Evolutionary conservation across 495 filamentous ascomycete species (phyloP).

Genomic region (Tuber aestivum): DNA sequence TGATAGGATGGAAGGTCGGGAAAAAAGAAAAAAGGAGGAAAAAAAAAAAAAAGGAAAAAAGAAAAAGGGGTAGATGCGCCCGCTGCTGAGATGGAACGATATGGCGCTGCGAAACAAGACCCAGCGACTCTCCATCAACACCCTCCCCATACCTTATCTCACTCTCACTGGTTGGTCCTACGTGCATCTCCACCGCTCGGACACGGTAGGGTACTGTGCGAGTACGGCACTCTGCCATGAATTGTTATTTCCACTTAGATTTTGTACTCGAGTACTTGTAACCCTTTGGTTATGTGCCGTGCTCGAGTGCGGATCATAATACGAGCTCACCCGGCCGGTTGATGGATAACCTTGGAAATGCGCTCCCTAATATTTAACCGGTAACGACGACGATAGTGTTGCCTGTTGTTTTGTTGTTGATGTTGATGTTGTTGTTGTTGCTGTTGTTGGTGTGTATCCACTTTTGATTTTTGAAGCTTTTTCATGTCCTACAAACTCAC

Average conservation of each 20-base stretch:
- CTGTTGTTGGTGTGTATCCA: background rate
- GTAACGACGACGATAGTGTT: background rate
- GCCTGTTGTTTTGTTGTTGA: background rate
- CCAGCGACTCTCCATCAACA: constrained; percentile 11
- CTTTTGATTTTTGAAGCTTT: background rate
- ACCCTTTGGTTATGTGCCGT: background rate
- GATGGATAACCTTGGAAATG: background rate
- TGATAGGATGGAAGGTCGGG: constrained; percentile 32
- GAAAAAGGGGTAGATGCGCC: constrained; percentile 34
- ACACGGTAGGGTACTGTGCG: no score
- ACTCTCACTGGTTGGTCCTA: background rate
- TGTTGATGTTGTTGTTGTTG: background rate
- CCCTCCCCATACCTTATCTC: background rate
- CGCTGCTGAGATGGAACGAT: constrained; percentile 24
- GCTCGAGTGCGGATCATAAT: background rate
- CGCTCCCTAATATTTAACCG: background rate
- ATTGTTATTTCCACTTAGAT: background rate
- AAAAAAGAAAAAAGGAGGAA: no score
- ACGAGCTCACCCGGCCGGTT: background rate
- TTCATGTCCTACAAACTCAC: background rate
- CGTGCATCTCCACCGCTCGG: background rate
- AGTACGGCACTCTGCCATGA: background rate
- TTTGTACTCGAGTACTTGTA: no score
- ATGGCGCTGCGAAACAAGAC: constrained; percentile 28
- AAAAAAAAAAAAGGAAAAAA: background rate